These are phyloP conservation scores for Coemansia sp. DNA, from an alignment of 192 early-diverging fungal genomes.

Conservation along the genomic window DNA sequence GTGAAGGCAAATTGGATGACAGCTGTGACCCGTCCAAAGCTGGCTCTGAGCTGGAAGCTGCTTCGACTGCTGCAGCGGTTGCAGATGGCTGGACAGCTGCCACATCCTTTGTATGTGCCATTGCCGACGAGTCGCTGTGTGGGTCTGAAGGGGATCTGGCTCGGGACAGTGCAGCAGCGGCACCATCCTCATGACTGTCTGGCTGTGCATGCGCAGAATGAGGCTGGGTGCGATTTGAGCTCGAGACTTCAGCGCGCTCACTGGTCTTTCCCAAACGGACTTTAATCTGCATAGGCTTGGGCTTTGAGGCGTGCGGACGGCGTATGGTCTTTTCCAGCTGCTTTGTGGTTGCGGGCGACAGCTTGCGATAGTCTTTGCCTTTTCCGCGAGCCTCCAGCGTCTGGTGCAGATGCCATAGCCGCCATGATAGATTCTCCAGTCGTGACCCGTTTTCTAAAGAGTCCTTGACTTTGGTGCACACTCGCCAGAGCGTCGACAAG, in stretches of 20 bases:
- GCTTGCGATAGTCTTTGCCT: slow-evolving; percentile 57
- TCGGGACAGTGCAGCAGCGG: background rate
- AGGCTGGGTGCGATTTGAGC: background rate
- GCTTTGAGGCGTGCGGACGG: slow-evolving; percentile 26
- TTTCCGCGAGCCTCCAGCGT: slow-evolving; percentile 56
- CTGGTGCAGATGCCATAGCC: slow-evolving; percentile 78
- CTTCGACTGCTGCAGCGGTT: background rate
- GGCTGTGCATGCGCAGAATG: background rate
- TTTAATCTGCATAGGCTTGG: slow-evolving; percentile 55
- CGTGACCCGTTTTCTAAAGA: slow-evolving; percentile 77
- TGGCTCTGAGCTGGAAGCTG: background rate
- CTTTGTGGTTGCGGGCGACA: slow-evolving; percentile 57
- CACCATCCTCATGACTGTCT: background rate
- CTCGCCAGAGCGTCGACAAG: slow-evolving; percentile 72
- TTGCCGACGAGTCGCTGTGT: background rate
- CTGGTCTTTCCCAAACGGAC: slow-evolving; percentile 46
- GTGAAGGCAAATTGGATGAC: background rate
- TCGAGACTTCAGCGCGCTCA: slow-evolving; percentile 14
- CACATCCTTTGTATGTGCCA: background rate
- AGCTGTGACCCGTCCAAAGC: background rate
- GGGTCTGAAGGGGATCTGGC: slow-evolving; percentile 7
- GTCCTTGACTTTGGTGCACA: slow-evolving; percentile 84
- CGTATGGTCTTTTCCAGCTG: slow-evolving; percentile 57
- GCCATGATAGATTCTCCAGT: slow-evolving; percentile 82
- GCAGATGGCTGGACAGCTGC: background rate